Conservation (phyloP, 352 stramenopile species). For the Phytopythium helicoides region DNA sequence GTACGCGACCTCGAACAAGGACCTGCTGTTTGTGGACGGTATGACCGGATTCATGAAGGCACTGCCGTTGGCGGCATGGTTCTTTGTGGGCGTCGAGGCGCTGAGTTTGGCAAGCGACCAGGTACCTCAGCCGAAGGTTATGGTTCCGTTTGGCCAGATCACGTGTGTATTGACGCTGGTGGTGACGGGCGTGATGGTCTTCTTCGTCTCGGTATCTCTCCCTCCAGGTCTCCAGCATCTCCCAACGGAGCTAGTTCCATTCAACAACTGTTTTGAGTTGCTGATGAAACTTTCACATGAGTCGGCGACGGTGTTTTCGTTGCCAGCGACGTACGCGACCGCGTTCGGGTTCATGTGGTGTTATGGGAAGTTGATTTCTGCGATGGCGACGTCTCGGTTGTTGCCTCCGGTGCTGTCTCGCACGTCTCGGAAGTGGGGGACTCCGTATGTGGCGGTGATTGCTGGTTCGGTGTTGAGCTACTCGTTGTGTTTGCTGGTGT, state of each 20-base stretch:
- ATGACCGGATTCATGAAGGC: too few relatives aligned
- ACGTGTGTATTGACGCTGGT: conserved; percentile 30
- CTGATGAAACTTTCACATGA: conserved; percentile 18
- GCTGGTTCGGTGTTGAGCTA: conserved; percentile 8
- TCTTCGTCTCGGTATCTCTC: conserved; percentile 23
- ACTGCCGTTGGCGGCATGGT: too few relatives aligned
- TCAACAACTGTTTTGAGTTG: conserved; percentile 24
- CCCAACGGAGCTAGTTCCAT: conserved; percentile 19
- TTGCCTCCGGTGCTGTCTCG: conserved; percentile 23
- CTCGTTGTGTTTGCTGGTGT: conserved; percentile 9
- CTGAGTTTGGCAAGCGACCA: too few relatives aligned
- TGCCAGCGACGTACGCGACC: conserved; percentile 32
- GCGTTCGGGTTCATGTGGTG: conserved; percentile 35
- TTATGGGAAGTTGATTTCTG: conserved; percentile 31
- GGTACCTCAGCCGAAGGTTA: too few relatives aligned
- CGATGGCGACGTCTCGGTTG: conserved; percentile 29
- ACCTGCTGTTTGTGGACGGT: too few relatives aligned
- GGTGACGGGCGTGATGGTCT: conserved; percentile 14
- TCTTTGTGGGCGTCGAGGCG: too few relatives aligned
- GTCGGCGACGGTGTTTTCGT: conserved; percentile 26
- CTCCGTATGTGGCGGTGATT: conserved; percentile 2
- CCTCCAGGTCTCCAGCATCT: conserved; percentile 17
- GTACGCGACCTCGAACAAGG: too few relatives aligned
- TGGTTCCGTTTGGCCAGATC: too few relatives aligned
- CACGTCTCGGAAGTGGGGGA: conserved; percentile 12